These are phyloP conservation scores for Quercus wislizeni DNA, from an alignment of 306 rosid species.

Conservation along the genomic window DNA sequence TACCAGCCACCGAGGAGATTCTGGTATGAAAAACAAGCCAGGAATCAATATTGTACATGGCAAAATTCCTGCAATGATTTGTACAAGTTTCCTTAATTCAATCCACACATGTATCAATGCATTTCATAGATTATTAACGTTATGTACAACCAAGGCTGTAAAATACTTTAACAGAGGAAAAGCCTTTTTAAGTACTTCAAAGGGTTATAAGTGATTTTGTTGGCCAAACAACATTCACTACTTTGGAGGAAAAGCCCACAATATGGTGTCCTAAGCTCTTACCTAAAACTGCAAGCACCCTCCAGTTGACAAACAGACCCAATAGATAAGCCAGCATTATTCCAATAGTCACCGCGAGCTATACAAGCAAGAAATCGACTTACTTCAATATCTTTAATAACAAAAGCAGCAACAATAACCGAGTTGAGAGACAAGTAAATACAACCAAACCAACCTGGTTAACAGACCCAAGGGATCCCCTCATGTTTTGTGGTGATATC, in stretches of 20 bases:
- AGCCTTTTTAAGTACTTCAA: background rate
- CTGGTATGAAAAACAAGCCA: slow-evolving; percentile 82
- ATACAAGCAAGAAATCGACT: background rate
- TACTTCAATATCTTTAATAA: background rate
- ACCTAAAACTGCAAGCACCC: slow-evolving; percentile 83
- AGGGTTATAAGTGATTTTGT: slow-evolving; percentile 3
- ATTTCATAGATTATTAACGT: background rate
- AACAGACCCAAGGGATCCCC: slow-evolving; percentile 83
- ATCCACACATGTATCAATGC: background rate
- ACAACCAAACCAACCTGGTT: slow-evolving; percentile 58
- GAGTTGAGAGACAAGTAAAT: slow-evolving; percentile 11
- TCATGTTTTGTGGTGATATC: slow-evolving; percentile 77
- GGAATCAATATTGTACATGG: slow-evolving; percentile 77
- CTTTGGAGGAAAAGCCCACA: slow-evolving; percentile 10
- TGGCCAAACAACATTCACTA: background rate
- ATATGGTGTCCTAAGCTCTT: slow-evolving; percentile 21
- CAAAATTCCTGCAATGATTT: slow-evolving; percentile 59
- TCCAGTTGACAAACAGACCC: slow-evolving; percentile 79
- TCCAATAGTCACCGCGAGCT: slow-evolving; percentile 83
- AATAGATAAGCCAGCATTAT: slow-evolving; percentile 68
- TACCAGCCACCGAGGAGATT: slow-evolving; percentile 95
- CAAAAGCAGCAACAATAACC: background rate
- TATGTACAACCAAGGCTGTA: background rate
- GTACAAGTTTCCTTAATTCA: background rate
- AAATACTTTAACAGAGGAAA: background rate